Base-by-base conservation (phyloP, 495 filamentous ascomycete genomes). In the Aspergillus conjunctus region DNA sequence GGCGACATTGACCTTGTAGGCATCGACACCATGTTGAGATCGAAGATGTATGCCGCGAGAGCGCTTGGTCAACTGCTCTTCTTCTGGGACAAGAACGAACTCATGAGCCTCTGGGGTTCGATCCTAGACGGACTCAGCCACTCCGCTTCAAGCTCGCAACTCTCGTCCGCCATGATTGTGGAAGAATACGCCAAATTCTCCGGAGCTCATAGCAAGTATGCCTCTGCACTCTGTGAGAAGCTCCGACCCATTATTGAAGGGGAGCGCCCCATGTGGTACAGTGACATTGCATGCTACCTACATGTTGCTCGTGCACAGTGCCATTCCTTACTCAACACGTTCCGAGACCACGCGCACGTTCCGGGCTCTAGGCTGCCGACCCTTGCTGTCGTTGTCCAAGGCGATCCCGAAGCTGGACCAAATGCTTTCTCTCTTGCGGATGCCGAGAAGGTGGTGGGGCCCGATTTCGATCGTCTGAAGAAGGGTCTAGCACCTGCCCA, bases 1-100 rank as follows among this genome's bases (percentile, higher is more conserved):
- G 94, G 94, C 45, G 94, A 98, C 68, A 87, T 97, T 54, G 94
- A 98, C 65, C 78, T 98, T 44, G 92, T 98, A 30, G 93, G 95
- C 48, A 79, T 88, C 51, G 95, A 98, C 56, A 87, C 86, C 5
- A 83, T 98, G 66, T 82, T 97, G 56, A 85, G 93, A 64, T 96
- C 93, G 7, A 92, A 92, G 71, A 87, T 96, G 39, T 89, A 85
- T 67, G 91, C 92, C 7, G 89, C 92, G 18, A 84, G 82, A 68
- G 95, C 94, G 14, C 83, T 97, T 64, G 94, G 93, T 31, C 67
- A 79, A 48, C 61, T 81, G 22, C 65, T 81, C 2, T 72, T 58
- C 45, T 54, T 77, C 43, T 81, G 78, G 78, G 78, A 81, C 52
- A 75, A 72, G 56, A 68, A 78, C 49, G 69, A 69, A 10, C 71